Conservation (phyloP, 371 early-diverging fungal genomes). For the Lichtheimia ornata region DNA sequence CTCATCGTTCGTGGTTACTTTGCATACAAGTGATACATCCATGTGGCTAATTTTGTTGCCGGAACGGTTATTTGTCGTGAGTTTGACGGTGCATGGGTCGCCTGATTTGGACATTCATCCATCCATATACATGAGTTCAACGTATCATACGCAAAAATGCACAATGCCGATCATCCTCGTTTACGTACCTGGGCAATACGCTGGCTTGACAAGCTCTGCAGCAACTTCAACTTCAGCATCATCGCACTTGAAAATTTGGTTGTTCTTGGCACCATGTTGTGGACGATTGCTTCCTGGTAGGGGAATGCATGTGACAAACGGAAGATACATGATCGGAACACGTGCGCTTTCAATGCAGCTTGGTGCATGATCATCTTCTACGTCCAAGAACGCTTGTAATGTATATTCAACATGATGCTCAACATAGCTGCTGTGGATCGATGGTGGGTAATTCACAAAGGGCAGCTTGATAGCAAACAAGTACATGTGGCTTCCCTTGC, state of each 20-base stretch:
- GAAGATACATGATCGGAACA: constrained; percentile 33
- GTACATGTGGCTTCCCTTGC: constrained; percentile 38
- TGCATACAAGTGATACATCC: constrained; percentile 30
- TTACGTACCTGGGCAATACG: constrained; percentile 43
- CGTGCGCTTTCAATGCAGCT: constrained; percentile 18
- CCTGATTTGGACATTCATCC: constrained; percentile 19
- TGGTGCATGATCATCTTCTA: constrained; percentile 11
- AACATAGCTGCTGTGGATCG: constrained; percentile 31
- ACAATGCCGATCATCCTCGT: not conserved
- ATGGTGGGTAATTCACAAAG: constrained; percentile 43
- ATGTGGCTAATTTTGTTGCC: constrained; percentile 36
- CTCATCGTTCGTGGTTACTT: constrained; percentile 8
- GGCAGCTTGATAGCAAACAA: constrained; percentile 49
- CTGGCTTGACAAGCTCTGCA: constrained; percentile 37
- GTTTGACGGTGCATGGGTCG: constrained; percentile 40
- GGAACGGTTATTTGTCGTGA: constrained; percentile 36
- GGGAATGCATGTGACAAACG: constrained; percentile 26
- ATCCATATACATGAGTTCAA: not conserved
- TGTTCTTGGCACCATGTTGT: constrained; percentile 13
- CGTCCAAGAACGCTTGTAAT: constrained; percentile 36
- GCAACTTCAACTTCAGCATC: constrained; percentile 25
- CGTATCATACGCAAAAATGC: not conserved
- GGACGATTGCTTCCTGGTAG: constrained; percentile 2
- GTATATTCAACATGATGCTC: constrained; percentile 41
- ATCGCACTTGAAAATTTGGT: constrained; percentile 23